Evolutionary conservation across 2,329 filamentous ascomycete species (phyloP).

Genomic region (Neodidymelliopsis sp.): DNA sequence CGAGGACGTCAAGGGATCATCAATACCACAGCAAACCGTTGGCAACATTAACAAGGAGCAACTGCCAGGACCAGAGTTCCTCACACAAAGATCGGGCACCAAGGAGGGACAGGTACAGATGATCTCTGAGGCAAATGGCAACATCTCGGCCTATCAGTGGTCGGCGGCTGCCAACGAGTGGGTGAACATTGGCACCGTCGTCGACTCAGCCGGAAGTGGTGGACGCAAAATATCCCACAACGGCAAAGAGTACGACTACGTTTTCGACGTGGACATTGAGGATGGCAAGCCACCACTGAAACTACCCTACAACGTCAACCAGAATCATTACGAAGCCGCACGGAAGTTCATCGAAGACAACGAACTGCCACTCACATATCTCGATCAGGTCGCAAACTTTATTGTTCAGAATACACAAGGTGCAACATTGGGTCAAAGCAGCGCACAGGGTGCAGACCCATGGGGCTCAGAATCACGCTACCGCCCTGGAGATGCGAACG

Average conservation of each 20-base stretch:
- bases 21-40: slow-evolving; percentile 87
- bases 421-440: slow-evolving; percentile 74
- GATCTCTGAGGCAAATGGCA: slow-evolving; percentile 82
- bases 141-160: slow-evolving; percentile 88
- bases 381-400: slow-evolving; percentile 92
- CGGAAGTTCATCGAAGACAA: slow-evolving; percentile 91
- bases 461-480: slow-evolving; percentile 82
- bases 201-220: slow-evolving; percentile 84
- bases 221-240: slow-evolving; percentile 70
- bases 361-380: slow-evolving; percentile 83
- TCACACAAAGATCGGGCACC: slow-evolving; percentile 82
- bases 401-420: slow-evolving; percentile 90
- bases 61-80: slow-evolving; percentile 85
- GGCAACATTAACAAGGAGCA: slow-evolving; percentile 85
- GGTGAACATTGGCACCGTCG: slow-evolving; percentile 92
- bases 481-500: slow-evolving; percentile 69
- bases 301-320: slow-evolving; percentile 89
- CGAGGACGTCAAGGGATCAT: slow-evolving; percentile 79
- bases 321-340: slow-evolving; percentile 91
- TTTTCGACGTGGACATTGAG: slow-evolving; percentile 96
- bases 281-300: slow-evolving; percentile 93
- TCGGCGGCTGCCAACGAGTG: slow-evolving; percentile 72
- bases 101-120: slow-evolving; percentile 96
- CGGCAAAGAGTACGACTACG: slow-evolving; percentile 91
- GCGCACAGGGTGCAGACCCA: slow-evolving; percentile 67